A percentile compares a stretch with the other conserved stretches of the same genome.
Evolutionary conservation across 2,329 filamentous ascomycete genomes (phyloP).

Genomic region (Fusarium verticillioides): DNA sequence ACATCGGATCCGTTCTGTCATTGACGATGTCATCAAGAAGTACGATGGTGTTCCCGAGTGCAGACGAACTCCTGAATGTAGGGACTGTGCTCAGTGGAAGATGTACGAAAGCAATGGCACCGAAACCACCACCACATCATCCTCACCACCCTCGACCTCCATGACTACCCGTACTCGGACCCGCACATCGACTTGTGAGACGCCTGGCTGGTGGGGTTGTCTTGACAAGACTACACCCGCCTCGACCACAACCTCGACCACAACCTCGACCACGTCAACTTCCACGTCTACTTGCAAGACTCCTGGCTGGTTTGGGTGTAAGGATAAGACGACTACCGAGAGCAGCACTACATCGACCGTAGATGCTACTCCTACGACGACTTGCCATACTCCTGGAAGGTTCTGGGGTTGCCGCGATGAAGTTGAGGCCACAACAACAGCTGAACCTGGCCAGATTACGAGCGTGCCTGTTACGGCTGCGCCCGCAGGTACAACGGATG

Average conservation of each 20-base stretch:
- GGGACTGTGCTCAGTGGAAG: constrained; percentile 93
- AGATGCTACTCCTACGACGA: constrained; percentile 46
- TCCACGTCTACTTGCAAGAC: constrained; percentile 68
- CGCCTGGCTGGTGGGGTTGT: constrained; percentile 92
- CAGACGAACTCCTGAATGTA: constrained; percentile 79
- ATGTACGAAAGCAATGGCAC: constrained; percentile 94
- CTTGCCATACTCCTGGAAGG: constrained; percentile 63
- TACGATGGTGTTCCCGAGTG: constrained; percentile 87
- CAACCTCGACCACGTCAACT: constrained; percentile 57
- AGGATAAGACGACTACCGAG: constrained; percentile 56
- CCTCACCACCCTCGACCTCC: constrained; percentile 57
- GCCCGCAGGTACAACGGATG: constrained; percentile 46
- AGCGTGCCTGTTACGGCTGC: constrained; percentile 45
- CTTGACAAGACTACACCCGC: constrained; percentile 71
- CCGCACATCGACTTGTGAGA: constrained; percentile 87
- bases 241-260: constrained; percentile 48
- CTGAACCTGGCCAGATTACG: constrained; percentile 50
- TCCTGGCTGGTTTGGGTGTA: constrained; percentile 75
- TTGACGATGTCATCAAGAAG: constrained; percentile 84
- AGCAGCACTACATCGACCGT: constrained; percentile 48
- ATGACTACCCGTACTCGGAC: constrained; percentile 76
- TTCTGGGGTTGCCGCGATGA: constrained; percentile 68
- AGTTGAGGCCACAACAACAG: constrained; percentile 43
- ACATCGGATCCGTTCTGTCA: constrained; percentile 89
- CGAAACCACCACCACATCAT: constrained; percentile 74